Evolutionary conservation across 1,284 basidiomycete species (phyloP), one percentile per base, ranked within the genome.

Genomic region (Phaffia rhodozyma): DNA sequence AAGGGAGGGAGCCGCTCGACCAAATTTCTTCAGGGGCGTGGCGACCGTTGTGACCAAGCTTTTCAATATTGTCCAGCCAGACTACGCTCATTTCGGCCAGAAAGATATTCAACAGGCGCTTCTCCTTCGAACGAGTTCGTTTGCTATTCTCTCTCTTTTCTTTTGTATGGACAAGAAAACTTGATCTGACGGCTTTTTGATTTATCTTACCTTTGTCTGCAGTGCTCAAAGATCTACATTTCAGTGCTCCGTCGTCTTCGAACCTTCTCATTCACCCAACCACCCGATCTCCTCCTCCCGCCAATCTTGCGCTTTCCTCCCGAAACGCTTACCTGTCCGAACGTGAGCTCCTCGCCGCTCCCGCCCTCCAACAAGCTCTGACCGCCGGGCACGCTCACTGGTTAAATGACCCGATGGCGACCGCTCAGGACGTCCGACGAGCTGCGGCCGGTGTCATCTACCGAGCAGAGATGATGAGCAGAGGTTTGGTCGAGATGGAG

Each of bases 21-120:
- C 96, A 1, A 85, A 85, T 27, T 98, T 97, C 78, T 97, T 98
- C 78, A 83, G 91, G 63, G 94, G 94, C 3, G 94, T 98, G 2
- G 89, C 92, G 0, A 98, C 94, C 0, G 86, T 97, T 56, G 91
- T 94, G 63, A 88, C 89, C 3, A 98, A 97, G 75, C 80, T 97
- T 18, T 97, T 97, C 79, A 93, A 97, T 72, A 66, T 60, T 25
- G 51, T 58, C 16, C 71, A 92, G 88, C 94, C 94, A 2, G 89
- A 89, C 60, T 83, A 84, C 64, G 85, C 89, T 27, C 98, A 97
- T 75, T 97, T 98, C 71, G 94, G 96, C 0, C 94, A 97, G 75
- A 98, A 98, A 75, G 94, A 98, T 72, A 97, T 98, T 63, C 94
- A 98, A 73, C 94, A 98, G 74, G 90, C 88, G 0, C 77, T 97